A percentile compares a stretch with the other conserved stretches of the same genome.
Evolutionary conservation across 495 filamentous ascomycete species (phyloP).

Genomic region (Xylaria intraflava): DNA sequence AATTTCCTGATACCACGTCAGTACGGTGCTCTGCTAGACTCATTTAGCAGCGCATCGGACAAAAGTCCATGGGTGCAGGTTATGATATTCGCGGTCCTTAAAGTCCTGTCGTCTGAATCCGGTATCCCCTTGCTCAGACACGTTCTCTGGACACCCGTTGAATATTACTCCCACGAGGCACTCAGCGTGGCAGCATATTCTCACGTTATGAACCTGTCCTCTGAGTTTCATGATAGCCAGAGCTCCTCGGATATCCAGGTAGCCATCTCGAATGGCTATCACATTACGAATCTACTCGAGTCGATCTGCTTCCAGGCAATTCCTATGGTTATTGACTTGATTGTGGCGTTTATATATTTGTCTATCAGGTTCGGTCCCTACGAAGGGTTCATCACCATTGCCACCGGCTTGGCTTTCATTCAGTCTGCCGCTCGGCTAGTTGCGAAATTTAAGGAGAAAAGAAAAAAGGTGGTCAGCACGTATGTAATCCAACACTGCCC

Average conservation of each 20-base stretch:
- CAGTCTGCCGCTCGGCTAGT: conserved; percentile 54
- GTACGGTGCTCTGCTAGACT: conserved; percentile 56
- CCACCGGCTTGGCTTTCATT: conserved; percentile 56
- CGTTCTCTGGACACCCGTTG: conserved; percentile 60
- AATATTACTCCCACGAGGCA: conserved; percentile 55
- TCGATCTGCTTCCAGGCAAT: conserved; percentile 59
- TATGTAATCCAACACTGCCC: conserved; percentile 7
- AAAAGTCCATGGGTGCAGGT: conserved; percentile 49
- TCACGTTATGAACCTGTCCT: conserved; percentile 70
- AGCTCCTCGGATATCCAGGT: conserved; percentile 63
- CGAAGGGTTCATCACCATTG: conserved; percentile 62
- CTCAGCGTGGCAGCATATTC: conserved; percentile 62
- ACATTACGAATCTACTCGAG: conserved; percentile 58
- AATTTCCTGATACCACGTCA: conserved; percentile 62
- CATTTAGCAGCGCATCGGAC: conserved; percentile 35
- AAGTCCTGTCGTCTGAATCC: conserved; percentile 50
- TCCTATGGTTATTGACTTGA: conserved; percentile 67
- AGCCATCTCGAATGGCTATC: conserved; percentile 58
- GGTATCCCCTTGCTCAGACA: conserved; percentile 48
- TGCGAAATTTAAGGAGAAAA: conserved; percentile 30
- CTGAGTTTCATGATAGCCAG: conserved; percentile 74
- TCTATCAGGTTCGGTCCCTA: conserved; percentile 65
- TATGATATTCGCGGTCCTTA: conserved; percentile 46
- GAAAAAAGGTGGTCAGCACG: conserved; percentile 34
- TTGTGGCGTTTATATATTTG: conserved; percentile 62